Evolutionary conservation across 2,329 filamentous ascomycete genomes (phyloP).

Genomic region (Trichoderma sp.): DNA sequence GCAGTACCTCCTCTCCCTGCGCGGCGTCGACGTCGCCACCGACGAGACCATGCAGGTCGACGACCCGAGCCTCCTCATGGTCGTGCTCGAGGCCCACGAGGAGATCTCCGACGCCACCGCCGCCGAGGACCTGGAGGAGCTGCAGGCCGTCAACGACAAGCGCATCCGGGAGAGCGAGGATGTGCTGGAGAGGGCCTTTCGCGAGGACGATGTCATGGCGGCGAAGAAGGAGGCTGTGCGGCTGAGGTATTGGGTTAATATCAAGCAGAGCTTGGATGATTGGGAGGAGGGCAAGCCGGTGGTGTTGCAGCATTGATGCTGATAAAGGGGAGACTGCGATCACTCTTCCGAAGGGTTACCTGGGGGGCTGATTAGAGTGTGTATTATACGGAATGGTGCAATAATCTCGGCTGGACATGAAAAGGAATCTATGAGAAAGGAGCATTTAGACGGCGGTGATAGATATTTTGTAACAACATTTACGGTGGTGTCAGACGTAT

Average conservation of each 20-base stretch:
- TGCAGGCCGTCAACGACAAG: conserved; percentile 67
- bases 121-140: conserved; percentile 63
- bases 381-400: neutral
- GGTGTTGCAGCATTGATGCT: conserved; percentile 52
- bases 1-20: conserved; percentile 79
- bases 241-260: conserved; percentile 88
- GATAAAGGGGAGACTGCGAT: neutral
- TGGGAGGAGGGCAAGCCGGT: conserved; percentile 78
- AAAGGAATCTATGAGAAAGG: neutral
- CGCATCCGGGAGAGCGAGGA: conserved; percentile 66
- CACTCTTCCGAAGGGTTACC: neutral
- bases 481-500: neutral
- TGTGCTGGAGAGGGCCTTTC: conserved; percentile 65
- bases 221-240: conserved; percentile 74
- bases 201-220: conserved; percentile 61
- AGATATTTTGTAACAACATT: neutral
- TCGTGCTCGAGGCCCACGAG: conserved; percentile 79
- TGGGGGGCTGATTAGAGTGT: neutral
- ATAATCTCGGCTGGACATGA: neutral
- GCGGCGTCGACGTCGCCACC: conserved; percentile 74
- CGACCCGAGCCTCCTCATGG: conserved; percentile 69
- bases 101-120: conserved; percentile 68
- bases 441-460: neutral
- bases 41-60: conserved; percentile 75
- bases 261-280: conserved; percentile 74